phyloP scores from a whole-genome alignment of 2,329 filamentous ascomycete species.

The Xylariaceae sp. region DNA sequence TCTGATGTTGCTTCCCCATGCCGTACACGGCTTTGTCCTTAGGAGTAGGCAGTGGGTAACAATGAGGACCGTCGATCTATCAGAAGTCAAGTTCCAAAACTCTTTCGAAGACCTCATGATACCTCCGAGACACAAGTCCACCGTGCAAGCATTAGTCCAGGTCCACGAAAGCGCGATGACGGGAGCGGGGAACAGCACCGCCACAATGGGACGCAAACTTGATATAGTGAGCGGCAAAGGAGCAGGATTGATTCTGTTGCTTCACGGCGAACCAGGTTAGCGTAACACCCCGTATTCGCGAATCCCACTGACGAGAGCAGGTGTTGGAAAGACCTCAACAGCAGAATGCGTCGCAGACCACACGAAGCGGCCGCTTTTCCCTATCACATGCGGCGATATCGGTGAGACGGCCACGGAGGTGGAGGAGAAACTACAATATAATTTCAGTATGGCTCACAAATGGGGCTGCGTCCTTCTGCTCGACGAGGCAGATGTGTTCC shows the following conservation, averaged over 20 bases:
- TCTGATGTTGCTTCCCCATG: constrained; percentile 4
- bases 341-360: constrained; percentile 18
- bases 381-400: constrained; percentile 19
- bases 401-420: constrained; percentile 6
- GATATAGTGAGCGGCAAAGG: constrained; percentile 17
- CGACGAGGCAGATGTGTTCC: constrained; percentile 14
- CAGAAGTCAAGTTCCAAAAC: constrained; percentile 5
- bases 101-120: constrained; percentile 11
- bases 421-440: constrained; percentile 7
- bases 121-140: constrained; percentile 8
- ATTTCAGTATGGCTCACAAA: constrained; percentile 13
- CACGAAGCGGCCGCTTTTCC: constrained; percentile 15
- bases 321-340: constrained; percentile 17
- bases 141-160: constrained; percentile 13
- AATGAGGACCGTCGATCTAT: neutral
- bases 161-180: constrained; percentile 9
- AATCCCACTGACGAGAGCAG: neutral
- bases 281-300: neutral
- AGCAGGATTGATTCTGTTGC: constrained; percentile 11
- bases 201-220: constrained; percentile 4
- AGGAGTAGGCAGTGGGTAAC: constrained; percentile 10
- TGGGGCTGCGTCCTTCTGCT: constrained; percentile 13
- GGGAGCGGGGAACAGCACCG: neutral
- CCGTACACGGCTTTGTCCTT: constrained; percentile 7
- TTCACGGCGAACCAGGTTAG: constrained; percentile 17